These are phyloP conservation scores for Agrocybe pediades DNA, from an alignment of 768 basidiomycete species.

Conservation along the genomic window DNA sequence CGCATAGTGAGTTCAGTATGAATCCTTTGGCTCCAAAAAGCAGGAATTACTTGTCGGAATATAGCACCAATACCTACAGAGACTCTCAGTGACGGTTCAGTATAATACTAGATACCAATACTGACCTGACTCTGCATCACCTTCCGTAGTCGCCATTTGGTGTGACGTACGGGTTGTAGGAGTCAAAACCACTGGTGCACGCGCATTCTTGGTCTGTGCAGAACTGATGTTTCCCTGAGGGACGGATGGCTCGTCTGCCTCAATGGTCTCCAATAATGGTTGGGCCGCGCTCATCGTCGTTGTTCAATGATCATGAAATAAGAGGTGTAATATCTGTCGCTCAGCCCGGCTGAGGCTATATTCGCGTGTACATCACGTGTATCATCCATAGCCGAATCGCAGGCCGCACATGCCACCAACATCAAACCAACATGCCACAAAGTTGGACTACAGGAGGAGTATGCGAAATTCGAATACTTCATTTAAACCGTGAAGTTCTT, in stretches of 20 bases:
- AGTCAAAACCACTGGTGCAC: conserved; percentile 55
- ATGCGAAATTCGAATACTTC: too few relatives aligned
- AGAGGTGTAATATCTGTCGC: background rate
- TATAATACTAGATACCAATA: conserved; percentile 2
- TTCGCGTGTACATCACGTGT: conserved; percentile 3
- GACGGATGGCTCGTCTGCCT: conserved; percentile 72
- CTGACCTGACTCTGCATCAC: conserved; percentile 79
- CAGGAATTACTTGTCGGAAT: conserved; percentile 63
- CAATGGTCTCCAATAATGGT: conserved; percentile 80
- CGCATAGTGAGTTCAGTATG: conserved; percentile 10
- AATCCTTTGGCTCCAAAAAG: conserved; percentile 1
- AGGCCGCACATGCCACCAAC: background rate
- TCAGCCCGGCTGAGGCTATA: background rate
- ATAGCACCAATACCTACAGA: conserved; percentile 68
- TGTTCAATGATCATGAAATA: background rate
- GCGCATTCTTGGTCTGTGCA: conserved; percentile 27
- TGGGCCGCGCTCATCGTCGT: conserved; percentile 58
- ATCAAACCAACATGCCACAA: too few relatives aligned
- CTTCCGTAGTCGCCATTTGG: conserved; percentile 53
- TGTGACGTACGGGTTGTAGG: conserved; percentile 46
- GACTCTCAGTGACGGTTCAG: background rate
- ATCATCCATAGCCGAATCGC: background rate
- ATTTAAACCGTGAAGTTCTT: too few relatives aligned
- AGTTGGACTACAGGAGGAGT: too few relatives aligned
- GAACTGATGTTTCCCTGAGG: conserved; percentile 33